Base-by-base conservation (phyloP, 1,284 basidiomycete species). In the Pseudozyma hubeiensis region DNA sequence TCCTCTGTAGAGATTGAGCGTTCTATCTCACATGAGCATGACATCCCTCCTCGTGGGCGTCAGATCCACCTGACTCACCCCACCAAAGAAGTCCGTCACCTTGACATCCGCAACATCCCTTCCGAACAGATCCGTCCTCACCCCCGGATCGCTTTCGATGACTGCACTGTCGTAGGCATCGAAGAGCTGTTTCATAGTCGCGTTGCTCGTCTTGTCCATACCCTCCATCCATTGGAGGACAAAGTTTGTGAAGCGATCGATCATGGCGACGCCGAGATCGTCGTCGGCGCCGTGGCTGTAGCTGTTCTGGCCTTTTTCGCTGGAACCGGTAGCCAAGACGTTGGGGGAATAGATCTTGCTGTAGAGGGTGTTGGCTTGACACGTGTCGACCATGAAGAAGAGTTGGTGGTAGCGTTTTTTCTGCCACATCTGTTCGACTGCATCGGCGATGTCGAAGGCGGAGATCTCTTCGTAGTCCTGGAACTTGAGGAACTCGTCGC, bases 401-500 rank as follows among this genome's bases (percentile, higher is more conserved):
- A 99, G 90, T 85, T 96, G 93, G 84, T 98, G 96, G 87, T 98
- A 99, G 24, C 82, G 87, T 81, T 92, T 91, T 87, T 98, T 97
- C 84, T 95, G 92, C 88, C 92, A 94, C 96, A 99, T 99, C 85
- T 97, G 94, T 84, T 94, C 94, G 66, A 99, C 91, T 0, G 96
- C 95, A 84, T 99, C 96, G 0, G 96, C 95, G 31, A 84, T 63
- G 40, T 99, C 96, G 64, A 93, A 93, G 0, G 96, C 94, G 55
- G 92, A 93, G 75, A 99, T 93, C 84, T 99, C 97, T 85, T 99
- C 96, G 82, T 93, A 93, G 85, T 99, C 96, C 84, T 99, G 96
- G 84, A 99, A 99, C 85, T 99, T 99, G 77, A 99, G 89, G 84
- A 99, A 99, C 85, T 97, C 96, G 79, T 97, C 92, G 0, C 96